Evolutionary conservation across 1,139 yeast genomes (phyloP), one percentile per base, ranked within the genome.

Genomic region (Taphrina flavorubra): DNA sequence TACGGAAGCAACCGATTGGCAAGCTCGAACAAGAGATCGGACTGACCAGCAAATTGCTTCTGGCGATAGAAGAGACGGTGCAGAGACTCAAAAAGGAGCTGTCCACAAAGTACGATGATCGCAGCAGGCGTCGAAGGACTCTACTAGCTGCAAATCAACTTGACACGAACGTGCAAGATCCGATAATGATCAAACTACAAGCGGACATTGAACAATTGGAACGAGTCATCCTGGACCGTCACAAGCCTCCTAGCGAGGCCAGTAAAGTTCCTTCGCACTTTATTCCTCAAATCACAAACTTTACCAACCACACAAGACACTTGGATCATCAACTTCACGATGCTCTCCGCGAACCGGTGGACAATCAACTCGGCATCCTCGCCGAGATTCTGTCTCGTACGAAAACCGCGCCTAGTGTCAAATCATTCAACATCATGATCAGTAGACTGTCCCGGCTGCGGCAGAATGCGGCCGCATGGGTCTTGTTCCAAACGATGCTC

Each of bases 381-480:
- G 63, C 63, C 0, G 39, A 39, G 10, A 39, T 57, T 8, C 58
- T 65, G 20, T 16, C 58, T 2, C 11, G 13, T 7, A 44, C 73
- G 7, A 34, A 31, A 13, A 56, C 63, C 16, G 51, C 63, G 18
- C 73, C 73, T 5, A 51, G 67, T 51, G 51, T 51, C 40, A 65
- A 70, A 13, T 55, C 73, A n/a, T 71, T 71, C 63, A 44, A 63
- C 31, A 70, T 68, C 7, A 59, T 72, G 58, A 71, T 72, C 51
- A 68, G 70, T 14, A 36, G 71, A 10, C 55, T 72, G 20, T 65
- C 70, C 6, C 39, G 68, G 13, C 53, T 65, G 6, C 68, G 68
- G 2, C 72, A 70, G 42, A 68, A 71, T 36, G 57, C 68, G 8
- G 73, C 73, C 11, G 73, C 72, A 6, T 37, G 71, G 59, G 46